Base-by-base conservation (phyloP, 225 moss, liverwort and hornwort species). In the Marchantia polymorpha region DNA sequence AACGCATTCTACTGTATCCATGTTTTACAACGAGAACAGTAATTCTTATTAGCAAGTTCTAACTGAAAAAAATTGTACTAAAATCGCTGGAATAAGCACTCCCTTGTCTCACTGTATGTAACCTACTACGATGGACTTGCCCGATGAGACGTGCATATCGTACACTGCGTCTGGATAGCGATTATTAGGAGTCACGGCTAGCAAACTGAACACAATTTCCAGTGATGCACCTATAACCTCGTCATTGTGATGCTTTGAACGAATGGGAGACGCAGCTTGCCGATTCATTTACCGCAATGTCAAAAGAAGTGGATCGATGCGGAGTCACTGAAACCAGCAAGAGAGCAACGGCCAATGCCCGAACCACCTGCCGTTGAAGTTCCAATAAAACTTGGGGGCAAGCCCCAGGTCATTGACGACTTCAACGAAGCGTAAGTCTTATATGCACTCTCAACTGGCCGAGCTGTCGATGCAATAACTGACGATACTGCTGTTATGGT, bases 261-360 rank as follows among this genome's bases (percentile, higher is more conserved):
- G 2, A 69, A 0, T 75, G 69, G 60, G 19, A 20, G 49, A 3
- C 75, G 47, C 92, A 94, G 94, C 81, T 82, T 94, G 64, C 77
- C 59, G 3, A 82, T 94, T 48, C 94, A 94, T 73, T 65, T 90
- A 20, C 86, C 89, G 14, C 92, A 90, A 75, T 94, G 94, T 73
- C 92, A 92, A 80, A 92, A 88, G 87, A 92, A 91, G 77, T 92
- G 94, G 94, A 64, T 92, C 73, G n/a, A 74, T 4, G 86, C 86
- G 78, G 89, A 94, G 75, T 90, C 89, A 72, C 78, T 83, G 31
- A 92, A 89, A 76, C 91, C 91, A 29, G 83, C 74, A 59, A 89
- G 87, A 55, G 89, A 94, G 46, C 89, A 91, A 64, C 89, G 88
- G 29, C 77, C 92, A 63, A 78, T 94, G 83, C 94, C 92, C 3